Base-by-base conservation (phyloP, 306 rosid species). In the Hippophae rhamnoides region DNA sequence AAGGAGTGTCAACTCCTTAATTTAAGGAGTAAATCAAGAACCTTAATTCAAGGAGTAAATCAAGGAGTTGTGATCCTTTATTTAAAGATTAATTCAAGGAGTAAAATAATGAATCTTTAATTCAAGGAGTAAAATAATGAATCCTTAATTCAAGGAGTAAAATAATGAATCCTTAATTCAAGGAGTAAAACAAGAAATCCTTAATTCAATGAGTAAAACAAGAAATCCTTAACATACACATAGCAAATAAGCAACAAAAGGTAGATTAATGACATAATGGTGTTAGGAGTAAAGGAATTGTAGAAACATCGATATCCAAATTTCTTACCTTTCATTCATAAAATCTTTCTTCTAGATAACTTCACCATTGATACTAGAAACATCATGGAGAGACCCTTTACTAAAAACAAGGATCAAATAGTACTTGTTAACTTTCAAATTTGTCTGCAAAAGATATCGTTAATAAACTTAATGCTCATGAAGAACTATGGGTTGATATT, bases 341-440 rank as follows among this genome's bases (percentile, higher is more conserved):
- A 88, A 66, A 76, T 88, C 90, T 63, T 76, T 80, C 74, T 52
- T 84, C 99, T 97, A 93, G 57, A 88, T 77, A 75, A 82, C 67
- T 62, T 82, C 85, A 38, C 99, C 99, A 40, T 82, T 87, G 55
- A 86, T 72, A 72, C 88, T 52, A 42, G 99, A 88, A 77, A 93
- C 62, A 70, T 90, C 90, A 80, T 88, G 85, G 64, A 88, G 84
- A 74, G 68, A 63, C 54, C 95, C 89, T 69, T 78, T 78, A 49
- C 95, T 71, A 58, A 65, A 87, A 75, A 79, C 89, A 69, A 88
- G 85, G 76, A 93, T 80, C 75, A 76, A 43, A 46, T 82, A 87
- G 63, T 84, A 90, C 79, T 75, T 86, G 69, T 84, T 83, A 42
- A 78, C 81, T 76, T 82, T 88, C 81, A 82, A 74, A 66, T 73